Base-by-base conservation (phyloP, 129 eudicot genomes). In the Pittosporum tobira region DNA sequence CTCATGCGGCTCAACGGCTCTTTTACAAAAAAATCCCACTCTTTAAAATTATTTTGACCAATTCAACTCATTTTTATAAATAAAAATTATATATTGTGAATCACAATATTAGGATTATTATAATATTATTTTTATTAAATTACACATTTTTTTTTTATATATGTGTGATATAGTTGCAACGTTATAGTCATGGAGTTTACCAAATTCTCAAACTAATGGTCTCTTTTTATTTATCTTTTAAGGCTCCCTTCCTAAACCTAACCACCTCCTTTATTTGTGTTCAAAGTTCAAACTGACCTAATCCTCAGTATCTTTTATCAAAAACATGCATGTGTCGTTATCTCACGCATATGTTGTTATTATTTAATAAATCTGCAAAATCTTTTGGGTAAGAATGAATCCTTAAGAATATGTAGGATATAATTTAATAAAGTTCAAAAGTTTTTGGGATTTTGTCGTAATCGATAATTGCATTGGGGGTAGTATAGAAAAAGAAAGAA, bases 371-470 rank as follows among this genome's bases (percentile, higher is more conserved):
- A 21, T 15, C 2, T 47, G 24, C 61, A 16, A 59, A 47, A 49
- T 49, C 73, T 59, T 69, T n/a, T n/a, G n/a, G 44, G 61, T 36
- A 47, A 15, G n/a, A n/a, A 60, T 36, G 60, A 31, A 59, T 48
- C 66, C 21, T 44, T 8, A 34, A 52, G 31, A 38, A 23, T 14
- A 1, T 65, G n/a, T n/a, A n/a, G n/a, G n/a, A n/a, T n/a, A n/a
- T n/a, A n/a, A n/a, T 51, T 66, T 55, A 25, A 42, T 66, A 28
- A 21, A 15, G 3, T 65, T 38, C 24, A 8, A 31, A 24, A 64
- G 10, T 50, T 9, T 0, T 50, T n/a, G n/a, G 29, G 56, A 50
- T 50, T 50, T 50, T 50, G 57, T 51, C 57, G 57, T 24, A 10
- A 7, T 24, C 11, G 57, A 51, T 51, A n/a, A 51, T 3, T 7